phyloP scores from a whole-genome alignment of 768 basidiomycete species.

The Paxillus ammoniavirescens region DNA sequence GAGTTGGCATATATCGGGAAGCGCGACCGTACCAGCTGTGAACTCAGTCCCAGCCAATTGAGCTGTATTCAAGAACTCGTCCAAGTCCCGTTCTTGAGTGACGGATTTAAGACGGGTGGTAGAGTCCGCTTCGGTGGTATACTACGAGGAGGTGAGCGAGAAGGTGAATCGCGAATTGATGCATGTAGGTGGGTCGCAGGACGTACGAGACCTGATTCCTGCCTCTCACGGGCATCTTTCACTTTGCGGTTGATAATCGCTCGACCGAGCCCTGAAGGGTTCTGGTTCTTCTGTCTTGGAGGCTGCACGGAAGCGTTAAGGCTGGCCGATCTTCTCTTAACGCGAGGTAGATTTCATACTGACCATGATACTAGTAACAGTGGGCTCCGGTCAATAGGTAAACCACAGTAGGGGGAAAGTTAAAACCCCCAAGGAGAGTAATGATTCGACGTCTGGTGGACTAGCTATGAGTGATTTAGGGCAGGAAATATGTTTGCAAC shows the following conservation, averaged over 20 bases:
- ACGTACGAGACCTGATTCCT: slow-evolving; percentile 61
- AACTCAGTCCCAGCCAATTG: slow-evolving; percentile 95
- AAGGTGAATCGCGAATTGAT: neutral
- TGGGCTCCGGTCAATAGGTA: neutral
- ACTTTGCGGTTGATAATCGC: slow-evolving; percentile 93
- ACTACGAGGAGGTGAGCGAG: slow-evolving; percentile 41
- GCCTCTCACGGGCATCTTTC: slow-evolving; percentile 33
- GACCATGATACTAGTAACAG: neutral
- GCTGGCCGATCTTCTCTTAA: neutral
- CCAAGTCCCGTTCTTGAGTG: slow-evolving; percentile 93
- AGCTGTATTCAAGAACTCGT: slow-evolving; percentile 94
- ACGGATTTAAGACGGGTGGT: slow-evolving; percentile 79
- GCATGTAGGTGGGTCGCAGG: neutral
- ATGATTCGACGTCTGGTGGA: no score
- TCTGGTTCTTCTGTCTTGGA: slow-evolving; percentile 57
- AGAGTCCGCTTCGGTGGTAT: slow-evolving; percentile 70
- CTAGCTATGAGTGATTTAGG: no score
- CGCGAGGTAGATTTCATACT: neutral
- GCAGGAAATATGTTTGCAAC: no score
- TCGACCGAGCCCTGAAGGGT: slow-evolving; percentile 84
- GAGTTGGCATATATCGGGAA: neutral
- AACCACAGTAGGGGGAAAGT: no score
- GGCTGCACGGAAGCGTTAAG: slow-evolving; percentile 35
- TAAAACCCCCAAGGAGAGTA: no score
- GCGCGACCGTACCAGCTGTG: slow-evolving; percentile 70